Percentiles rank a stretch among this genome's conserved stretches.
phyloP scores from a whole-genome alignment of 805 yeast species.

The Priceomyces carsonii region DNA sequence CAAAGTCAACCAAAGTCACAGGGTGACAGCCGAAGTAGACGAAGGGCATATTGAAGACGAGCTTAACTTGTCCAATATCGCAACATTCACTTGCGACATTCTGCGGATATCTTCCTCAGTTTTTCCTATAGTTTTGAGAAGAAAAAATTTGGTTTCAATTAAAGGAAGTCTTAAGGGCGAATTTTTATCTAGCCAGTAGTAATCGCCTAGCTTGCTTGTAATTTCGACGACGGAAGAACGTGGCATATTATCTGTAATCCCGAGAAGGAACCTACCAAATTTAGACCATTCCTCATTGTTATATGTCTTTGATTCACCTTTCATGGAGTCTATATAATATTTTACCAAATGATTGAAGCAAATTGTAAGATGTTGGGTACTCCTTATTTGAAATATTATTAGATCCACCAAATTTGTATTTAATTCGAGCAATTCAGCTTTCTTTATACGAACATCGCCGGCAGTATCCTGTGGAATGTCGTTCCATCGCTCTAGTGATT shows the following conservation, averaged over 20 bases:
- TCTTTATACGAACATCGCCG: neutral
- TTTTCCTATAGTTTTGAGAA: conserved; percentile 32
- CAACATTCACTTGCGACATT: too few species aligned
- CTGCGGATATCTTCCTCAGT: conserved; percentile 26
- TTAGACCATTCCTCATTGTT: conserved; percentile 53
- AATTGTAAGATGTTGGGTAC: conserved; percentile 7
- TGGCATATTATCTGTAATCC: conserved; percentile 3
- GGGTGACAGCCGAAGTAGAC: too few species aligned
- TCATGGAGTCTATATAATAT: conserved; percentile 34
- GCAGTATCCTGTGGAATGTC: neutral
- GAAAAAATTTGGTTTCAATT: conserved; percentile 65
- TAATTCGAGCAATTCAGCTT: neutral
- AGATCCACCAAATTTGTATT: neutral
- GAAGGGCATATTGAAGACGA: too few species aligned
- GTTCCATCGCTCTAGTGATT: neutral
- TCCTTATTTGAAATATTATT: neutral
- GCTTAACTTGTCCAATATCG: too few species aligned
- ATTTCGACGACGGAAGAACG: neutral
- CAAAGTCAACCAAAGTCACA: too few species aligned
- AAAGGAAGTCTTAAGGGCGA: conserved; percentile 74
- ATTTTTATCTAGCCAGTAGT: conserved; percentile 63
- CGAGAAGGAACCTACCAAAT: conserved; percentile 21
- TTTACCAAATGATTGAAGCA: conserved; percentile 29
- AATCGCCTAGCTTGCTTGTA: conserved; percentile 13
- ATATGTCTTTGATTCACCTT: conserved; percentile 44